A percentile compares a stretch with the other conserved stretches of the same genome.
Evolutionary conservation across 106 monocot genomes (phyloP).

Genomic region (Dioscorea dumetorum): DNA sequence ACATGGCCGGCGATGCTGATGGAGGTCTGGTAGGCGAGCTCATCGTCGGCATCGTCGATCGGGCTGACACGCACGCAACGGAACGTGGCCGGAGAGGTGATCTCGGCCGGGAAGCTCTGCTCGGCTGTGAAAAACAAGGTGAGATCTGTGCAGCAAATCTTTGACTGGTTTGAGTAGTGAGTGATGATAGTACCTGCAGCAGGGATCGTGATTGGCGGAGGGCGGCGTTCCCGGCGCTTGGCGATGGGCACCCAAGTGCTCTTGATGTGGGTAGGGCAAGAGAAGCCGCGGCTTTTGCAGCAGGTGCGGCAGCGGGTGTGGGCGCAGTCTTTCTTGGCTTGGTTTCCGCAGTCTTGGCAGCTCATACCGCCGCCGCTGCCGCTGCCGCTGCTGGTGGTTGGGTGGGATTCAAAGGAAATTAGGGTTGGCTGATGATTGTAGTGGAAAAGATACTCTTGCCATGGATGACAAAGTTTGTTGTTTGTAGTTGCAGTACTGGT

Average conservation of each 20-base stretch:
- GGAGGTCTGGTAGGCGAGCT: slow-evolving; percentile 86
- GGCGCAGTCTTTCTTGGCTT: slow-evolving; percentile 89
- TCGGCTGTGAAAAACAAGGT: neutral
- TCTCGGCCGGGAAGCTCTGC: slow-evolving; percentile 53
- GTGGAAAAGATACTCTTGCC: no score
- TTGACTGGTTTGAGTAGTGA: no score
- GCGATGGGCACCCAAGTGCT: slow-evolving; percentile 95
- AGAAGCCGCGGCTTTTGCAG: slow-evolving; percentile 86
- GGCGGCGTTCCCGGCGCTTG: slow-evolving; percentile 87
- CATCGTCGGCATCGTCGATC: slow-evolving; percentile 77
- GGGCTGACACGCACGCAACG: slow-evolving; percentile 74
- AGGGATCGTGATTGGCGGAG: slow-evolving; percentile 16
- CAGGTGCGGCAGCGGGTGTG: slow-evolving; percentile 86
- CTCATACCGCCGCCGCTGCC: slow-evolving; percentile 39
- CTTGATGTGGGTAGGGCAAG: slow-evolving; percentile 81
- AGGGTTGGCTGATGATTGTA: no score
- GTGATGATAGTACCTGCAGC: slow-evolving; percentile 28
- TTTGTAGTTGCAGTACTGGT: no score
- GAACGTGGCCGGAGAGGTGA: slow-evolving; percentile 77
- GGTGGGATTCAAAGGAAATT: no score
- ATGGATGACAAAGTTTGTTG: no score
- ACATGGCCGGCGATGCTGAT: slow-evolving; percentile 78
- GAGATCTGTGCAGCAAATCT: no score
- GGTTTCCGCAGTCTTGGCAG: slow-evolving; percentile 95
- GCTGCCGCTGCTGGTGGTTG: neutral